These are phyloP conservation scores for Aspergillus ostianus DNA, from an alignment of 495 filamentous ascomycete species.

Conservation along the genomic window DNA sequence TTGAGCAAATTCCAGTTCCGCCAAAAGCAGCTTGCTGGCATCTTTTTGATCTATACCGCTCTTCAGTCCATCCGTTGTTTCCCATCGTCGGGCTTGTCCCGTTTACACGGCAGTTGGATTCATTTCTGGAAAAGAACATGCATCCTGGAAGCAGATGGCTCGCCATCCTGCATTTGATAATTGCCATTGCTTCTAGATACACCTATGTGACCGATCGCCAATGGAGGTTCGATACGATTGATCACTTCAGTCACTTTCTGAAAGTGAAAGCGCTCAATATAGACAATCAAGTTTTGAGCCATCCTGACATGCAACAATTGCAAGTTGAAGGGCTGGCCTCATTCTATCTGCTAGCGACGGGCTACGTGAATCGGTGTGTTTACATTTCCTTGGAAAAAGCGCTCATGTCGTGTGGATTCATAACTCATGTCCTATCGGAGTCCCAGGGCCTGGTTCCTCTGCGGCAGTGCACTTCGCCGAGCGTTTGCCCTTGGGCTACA, in stretches of 20 bases:
- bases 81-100: conserved; percentile 57
- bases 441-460: conserved; percentile 58
- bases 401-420: neutral
- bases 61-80: conserved; percentile 57
- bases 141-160: conserved; percentile 50
- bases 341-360: conserved; percentile 57
- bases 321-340: conserved; percentile 57
- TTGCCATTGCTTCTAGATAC: conserved; percentile 58
- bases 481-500: conserved; percentile 61
- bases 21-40: conserved; percentile 48
- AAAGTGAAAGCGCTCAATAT: conserved; percentile 53
- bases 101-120: conserved; percentile 51
- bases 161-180: conserved; percentile 61
- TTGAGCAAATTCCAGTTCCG: conserved; percentile 53
- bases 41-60: conserved; percentile 57
- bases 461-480: conserved; percentile 55
- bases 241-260: conserved; percentile 55
- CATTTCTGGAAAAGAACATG: conserved; percentile 41
- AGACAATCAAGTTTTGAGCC: conserved; percentile 48
- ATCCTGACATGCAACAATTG: conserved; percentile 56
- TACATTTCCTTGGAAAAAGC: neutral
- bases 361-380: conserved; percentile 59
- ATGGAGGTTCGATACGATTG: conserved; percentile 45
- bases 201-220: conserved; percentile 43
- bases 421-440: conserved; percentile 12